Conservation (phyloP, 164 flowering plant genomes). For the Berberis thunbergii region DNA sequence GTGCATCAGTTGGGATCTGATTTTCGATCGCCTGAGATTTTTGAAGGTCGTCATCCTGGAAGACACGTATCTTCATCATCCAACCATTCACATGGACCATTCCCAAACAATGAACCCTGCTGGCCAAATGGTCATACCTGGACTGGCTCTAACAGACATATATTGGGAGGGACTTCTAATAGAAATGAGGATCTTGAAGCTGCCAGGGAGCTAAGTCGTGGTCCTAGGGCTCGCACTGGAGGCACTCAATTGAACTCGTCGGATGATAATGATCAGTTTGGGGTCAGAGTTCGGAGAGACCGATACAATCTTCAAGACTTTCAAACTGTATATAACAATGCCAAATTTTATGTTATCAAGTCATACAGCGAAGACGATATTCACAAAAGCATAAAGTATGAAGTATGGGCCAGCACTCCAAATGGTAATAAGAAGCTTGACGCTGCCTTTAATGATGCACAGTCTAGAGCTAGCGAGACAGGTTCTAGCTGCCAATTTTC, state of each 20-base stretch:
- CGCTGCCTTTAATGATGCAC: conserved; percentile 58
- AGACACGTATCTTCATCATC: conserved; percentile 26
- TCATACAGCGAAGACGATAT: conserved; percentile 80
- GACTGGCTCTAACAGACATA: conserved; percentile 27
- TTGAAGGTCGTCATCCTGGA: conserved; percentile 16
- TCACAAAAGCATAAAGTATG: conserved; percentile 69
- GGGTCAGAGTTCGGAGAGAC: conserved; percentile 27
- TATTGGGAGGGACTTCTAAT: conserved; percentile 17
- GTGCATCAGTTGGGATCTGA: conserved; percentile 21
- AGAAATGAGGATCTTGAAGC: conserved; percentile 1
- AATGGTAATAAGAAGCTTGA: conserved; percentile 76
- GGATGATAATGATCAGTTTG: conserved; percentile 24
- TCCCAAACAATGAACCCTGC: conserved; percentile 19
- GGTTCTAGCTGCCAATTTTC: conserved; percentile 49
- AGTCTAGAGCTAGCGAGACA: conserved; percentile 24
- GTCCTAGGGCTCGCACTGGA: conserved; percentile 45
- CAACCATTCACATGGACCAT: conserved; percentile 22
- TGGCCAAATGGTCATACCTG: conserved; percentile 18
- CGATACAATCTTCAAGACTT: conserved; percentile 57
- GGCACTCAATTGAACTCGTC: conserved; percentile 14
- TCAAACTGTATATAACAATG: conserved; percentile 44
- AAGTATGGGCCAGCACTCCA: conserved; percentile 87
- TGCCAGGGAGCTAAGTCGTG: conserved; percentile 27
- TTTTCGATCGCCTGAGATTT: conserved; percentile 15
- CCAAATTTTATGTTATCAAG: conserved; percentile 77